Conservation (phyloP, 2,329 filamentous ascomycete genomes). For the Diaporthe destruens region DNA sequence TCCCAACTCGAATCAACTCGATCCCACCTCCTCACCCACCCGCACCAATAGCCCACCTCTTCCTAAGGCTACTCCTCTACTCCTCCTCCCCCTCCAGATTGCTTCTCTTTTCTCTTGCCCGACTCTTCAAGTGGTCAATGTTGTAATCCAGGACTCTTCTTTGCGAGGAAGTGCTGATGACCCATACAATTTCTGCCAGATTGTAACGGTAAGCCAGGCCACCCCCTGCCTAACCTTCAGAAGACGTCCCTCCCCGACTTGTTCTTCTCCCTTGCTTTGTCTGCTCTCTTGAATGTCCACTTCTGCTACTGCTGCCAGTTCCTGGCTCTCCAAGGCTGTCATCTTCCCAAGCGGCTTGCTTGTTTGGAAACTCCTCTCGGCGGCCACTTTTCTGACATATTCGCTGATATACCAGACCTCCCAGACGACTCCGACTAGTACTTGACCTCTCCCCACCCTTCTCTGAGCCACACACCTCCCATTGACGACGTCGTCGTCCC, state of each 20-base stretch:
- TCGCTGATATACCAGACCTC: slow-evolving; percentile 29
- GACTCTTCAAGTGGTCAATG: neutral
- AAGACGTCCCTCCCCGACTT: neutral
- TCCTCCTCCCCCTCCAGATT: neutral
- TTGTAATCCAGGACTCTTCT: slow-evolving; percentile 15
- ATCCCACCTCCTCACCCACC: slow-evolving; percentile 2
- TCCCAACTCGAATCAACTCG: neutral
- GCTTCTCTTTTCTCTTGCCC: neutral
- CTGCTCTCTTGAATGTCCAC: neutral
- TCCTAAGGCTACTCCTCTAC: neutral
- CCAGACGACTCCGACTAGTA: neutral
- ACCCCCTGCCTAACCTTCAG: neutral
- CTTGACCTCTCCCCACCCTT: neutral
- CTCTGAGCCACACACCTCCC: neutral
- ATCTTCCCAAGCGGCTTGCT: slow-evolving; percentile 1
- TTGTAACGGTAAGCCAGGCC: slow-evolving; percentile 12
- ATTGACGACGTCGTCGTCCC: slow-evolving; percentile 21
- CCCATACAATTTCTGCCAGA: slow-evolving; percentile 5
- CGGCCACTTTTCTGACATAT: slow-evolving; percentile 7
- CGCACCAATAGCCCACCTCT: neutral
- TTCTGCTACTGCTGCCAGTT: neutral
- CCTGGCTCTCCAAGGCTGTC: neutral
- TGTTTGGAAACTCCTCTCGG: slow-evolving; percentile 16
- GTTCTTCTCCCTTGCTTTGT: neutral
- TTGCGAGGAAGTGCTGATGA: slow-evolving; percentile 15